These are phyloP conservation scores for Haemoproteus tartakovskyi DNA, from an alignment of 169 alveolate genomes.

Conservation along the genomic window DNA sequence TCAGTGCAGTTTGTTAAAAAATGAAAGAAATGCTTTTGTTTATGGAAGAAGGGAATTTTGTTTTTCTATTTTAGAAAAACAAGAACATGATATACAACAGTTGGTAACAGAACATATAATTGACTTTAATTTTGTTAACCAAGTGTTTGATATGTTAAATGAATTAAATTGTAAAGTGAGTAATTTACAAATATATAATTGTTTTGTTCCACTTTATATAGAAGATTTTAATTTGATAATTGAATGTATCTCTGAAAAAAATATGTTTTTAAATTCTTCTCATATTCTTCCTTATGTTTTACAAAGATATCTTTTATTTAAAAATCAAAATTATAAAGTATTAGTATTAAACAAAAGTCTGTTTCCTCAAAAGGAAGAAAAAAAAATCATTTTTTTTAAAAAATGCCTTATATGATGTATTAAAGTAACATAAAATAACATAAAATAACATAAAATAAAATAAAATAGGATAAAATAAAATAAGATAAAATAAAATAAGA, in stretches of 20 bases:
- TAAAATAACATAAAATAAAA: too few species aligned
- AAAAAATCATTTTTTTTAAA: constrained; percentile 16
- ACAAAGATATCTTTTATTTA: constrained; percentile 54
- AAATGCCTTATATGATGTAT: constrained; percentile 18
- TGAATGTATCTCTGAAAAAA: constrained; percentile 38
- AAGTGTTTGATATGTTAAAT: constrained; percentile 16
- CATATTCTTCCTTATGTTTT: constrained; percentile 37
- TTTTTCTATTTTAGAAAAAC: too few species aligned
- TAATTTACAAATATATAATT: constrained; percentile 27
- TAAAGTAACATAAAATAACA: too few species aligned
- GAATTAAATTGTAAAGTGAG: constrained; percentile 15
- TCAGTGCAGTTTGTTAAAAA: constrained; percentile 2
- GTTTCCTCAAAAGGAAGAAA: constrained; percentile 25
- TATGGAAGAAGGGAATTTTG: too few species aligned
- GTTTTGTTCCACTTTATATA: constrained; percentile 35
- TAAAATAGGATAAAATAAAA: too few species aligned
- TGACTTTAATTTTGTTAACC: constrained; percentile 27
- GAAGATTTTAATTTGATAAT: constrained; percentile 30
- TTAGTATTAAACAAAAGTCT: constrained; percentile 19
- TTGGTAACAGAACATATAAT: too few species aligned
- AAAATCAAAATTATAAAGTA: constrained; percentile 23
- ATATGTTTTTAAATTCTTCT: constrained; percentile 27
- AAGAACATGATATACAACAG: too few species aligned
- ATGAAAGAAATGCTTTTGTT: too few species aligned
- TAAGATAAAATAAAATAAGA: too few species aligned